Base-by-base conservation (phyloP, 2,329 filamentous ascomycete species). In the Fusarium protoensiforme region DNA sequence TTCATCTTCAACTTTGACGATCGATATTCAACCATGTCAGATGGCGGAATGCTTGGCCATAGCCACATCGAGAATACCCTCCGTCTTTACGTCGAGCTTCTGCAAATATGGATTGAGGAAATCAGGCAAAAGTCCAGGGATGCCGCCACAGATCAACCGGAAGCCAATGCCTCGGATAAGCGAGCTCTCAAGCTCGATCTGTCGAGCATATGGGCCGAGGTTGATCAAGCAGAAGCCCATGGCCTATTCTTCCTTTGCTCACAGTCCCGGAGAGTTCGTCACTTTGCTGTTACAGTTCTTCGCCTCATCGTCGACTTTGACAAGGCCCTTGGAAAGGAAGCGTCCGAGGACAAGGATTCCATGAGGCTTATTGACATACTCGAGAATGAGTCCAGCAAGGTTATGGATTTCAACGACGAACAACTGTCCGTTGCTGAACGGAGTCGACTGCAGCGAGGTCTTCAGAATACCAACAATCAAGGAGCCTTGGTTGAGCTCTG, bases 1-100 rank as follows among this genome's bases (percentile, higher is more conserved):
- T 99, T 98, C 83, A 99, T 99, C 61, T 99, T 99, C 85, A 98
- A 96, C 76, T 99, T 98, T 80, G 97, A 99, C 81, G 95, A 97
- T 75, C 92, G 95, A 27, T 99, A 99, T 81, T 94, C 96, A 1
- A 98, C 96, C 35, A 98, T 98, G 92, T 98, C 95, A 11, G 96
- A 99, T 78, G 96, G 97, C 35, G 96, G 96, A 3, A 96, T 99
- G 92, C 90, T 99, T 27, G 96, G 96, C 0, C 92, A 94, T 36
- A 94, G 92, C 6, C 96, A 99, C 78, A 98, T 99, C 65, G 96
- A 99, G 81, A 98, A 92, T 75, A 99, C 96, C 0, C 83, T 99
- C 22, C 92, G 93, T 71, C 87, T 99, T 13, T 99, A 99, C 78
- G 94, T 98, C 31, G 95, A 99, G 82, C 85, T 99, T 7, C 87